A percentile compares a stretch with the other conserved stretches of the same genome.
Conservation (phyloP, 169 alveolate genomes). For the Neospora caninum region DNA sequence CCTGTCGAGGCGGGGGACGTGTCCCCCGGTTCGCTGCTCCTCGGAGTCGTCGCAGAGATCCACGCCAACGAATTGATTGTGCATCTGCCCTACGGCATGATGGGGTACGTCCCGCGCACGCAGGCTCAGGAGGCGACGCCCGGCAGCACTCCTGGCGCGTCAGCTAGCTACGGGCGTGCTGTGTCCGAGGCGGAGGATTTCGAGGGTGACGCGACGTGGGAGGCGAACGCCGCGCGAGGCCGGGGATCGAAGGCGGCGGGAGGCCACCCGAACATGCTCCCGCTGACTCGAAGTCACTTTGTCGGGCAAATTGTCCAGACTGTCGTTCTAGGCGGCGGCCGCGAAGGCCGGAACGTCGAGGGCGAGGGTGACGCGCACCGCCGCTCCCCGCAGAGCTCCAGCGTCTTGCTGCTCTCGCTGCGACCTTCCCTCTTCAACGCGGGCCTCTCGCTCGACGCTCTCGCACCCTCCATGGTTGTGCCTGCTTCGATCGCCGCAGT, state of each 20-base stretch:
- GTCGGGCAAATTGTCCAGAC: constrained; percentile 20
- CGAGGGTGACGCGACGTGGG: not conserved
- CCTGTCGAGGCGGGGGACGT: not conserved
- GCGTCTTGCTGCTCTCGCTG: constrained; percentile 7
- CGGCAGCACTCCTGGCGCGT: too few relatives aligned
- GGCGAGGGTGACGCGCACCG: not conserved
- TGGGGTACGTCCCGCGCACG: constrained; percentile 6
- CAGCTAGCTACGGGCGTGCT: too few relatives aligned
- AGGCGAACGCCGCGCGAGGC: not conserved
- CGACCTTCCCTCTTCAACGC: constrained; percentile 43
- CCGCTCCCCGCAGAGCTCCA: not conserved
- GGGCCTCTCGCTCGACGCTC: not conserved
- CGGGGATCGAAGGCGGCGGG: not conserved
- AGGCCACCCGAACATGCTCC: not conserved
- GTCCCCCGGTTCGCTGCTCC: constrained; percentile 1
- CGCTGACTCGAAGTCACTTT: not conserved
- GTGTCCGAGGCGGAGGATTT: not conserved
- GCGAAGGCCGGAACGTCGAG: not conserved
- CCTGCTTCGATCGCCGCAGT: constrained; percentile 21
- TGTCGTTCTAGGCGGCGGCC: not conserved
- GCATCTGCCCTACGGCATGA: not conserved
- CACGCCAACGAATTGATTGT: not conserved
- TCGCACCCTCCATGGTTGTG: not conserved
- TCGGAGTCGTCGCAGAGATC: constrained; percentile 37
- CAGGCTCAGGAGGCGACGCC: not conserved